phyloP scores from a whole-genome alignment of 2,329 filamentous ascomycete species.

The Penicillium occitanis region DNA sequence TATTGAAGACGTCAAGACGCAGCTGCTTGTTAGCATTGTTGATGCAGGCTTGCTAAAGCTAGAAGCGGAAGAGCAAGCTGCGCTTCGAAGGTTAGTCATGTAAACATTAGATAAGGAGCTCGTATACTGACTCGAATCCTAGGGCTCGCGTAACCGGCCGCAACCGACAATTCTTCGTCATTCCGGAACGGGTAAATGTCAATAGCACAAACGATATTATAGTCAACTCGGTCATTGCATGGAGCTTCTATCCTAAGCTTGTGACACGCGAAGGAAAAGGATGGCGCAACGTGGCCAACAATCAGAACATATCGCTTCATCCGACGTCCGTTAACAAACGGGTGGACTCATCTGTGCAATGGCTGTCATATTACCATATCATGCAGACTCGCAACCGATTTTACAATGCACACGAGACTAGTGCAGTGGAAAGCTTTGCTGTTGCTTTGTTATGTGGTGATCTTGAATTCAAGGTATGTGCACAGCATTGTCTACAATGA shows the following conservation, averaged over 20 bases:
- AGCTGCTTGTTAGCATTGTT: slow-evolving; percentile 78
- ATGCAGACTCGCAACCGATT: slow-evolving; percentile 81
- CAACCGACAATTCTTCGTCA: slow-evolving; percentile 75
- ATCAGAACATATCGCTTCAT: slow-evolving; percentile 83
- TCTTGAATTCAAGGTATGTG: slow-evolving; percentile 73
- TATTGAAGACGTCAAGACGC: slow-evolving; percentile 93
- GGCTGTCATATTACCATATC: slow-evolving; percentile 94
- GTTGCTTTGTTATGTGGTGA: slow-evolving; percentile 85
- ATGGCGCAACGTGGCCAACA: slow-evolving; percentile 88
- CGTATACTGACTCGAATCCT: neutral
- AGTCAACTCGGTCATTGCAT: slow-evolving; percentile 78
- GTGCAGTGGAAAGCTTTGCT: slow-evolving; percentile 75
- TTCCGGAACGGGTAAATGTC: slow-evolving; percentile 71
- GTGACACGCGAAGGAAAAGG: slow-evolving; percentile 80
- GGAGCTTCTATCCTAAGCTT: slow-evolving; percentile 94
- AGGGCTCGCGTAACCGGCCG: slow-evolving; percentile 63
- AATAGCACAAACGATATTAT: slow-evolving; percentile 80
- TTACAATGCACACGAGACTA: slow-evolving; percentile 89
- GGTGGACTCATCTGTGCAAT: slow-evolving; percentile 57
- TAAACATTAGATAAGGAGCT: neutral
- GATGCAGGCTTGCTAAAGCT: slow-evolving; percentile 82
- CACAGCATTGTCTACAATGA: neutral
- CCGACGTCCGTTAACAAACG: slow-evolving; percentile 86
- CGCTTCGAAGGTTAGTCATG: slow-evolving; percentile 59
- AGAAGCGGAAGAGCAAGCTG: slow-evolving; percentile 68